Base-by-base conservation (phyloP, 495 filamentous ascomycete species). In the Baudoinia panamericana region DNA sequence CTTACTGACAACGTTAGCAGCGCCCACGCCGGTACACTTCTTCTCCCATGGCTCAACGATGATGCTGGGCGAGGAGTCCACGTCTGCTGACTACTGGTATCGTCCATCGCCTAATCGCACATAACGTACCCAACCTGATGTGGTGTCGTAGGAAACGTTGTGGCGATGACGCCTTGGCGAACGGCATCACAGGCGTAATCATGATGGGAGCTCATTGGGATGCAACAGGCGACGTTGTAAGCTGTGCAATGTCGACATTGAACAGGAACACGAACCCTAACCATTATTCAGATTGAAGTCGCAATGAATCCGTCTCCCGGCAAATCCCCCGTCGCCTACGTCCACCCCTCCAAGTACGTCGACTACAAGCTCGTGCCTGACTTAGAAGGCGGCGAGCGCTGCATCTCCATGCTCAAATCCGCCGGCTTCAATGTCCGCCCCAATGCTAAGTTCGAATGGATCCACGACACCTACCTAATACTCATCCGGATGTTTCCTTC, bases 141-240 rank as follows among this genome's bases (percentile, higher is more conserved):
- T n/a, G n/a, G n/a, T n/a, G n/a, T n/a, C n/a, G n/a, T n/a, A n/a
- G n/a, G n/a, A 71, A 72, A 40, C 62, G 67, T 46, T 74, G 70
- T 51, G 74, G 74, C 5, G 70, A 74, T 40, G 70, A 70, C 41
- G 74, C 72, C 0, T 59, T 76, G 0, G 66, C 62, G 1, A 56
- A 66, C 27, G 64, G 63, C 22, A 65, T 78, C 50, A 71, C 74
- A 55, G 67, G 68, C 13, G 65, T 76, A 1, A 57, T 78, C 19
- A 73, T 78, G 51, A 78, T 78, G 74, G 74, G 74, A 28, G 74
- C 74, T 0, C 74, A 78, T 48, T 78, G 74, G 74, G 72, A 70
- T 37, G 58, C 57, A 5, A 36, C 61, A 5, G 55, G 59, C 9
- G 62, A 48, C 17, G 54, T n/a, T n/a, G n/a, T n/a, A n/a, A n/a